These are phyloP conservation scores for Tulasnella sp. DNA, from an alignment of 768 basidiomycete species.

Conservation along the genomic window DNA sequence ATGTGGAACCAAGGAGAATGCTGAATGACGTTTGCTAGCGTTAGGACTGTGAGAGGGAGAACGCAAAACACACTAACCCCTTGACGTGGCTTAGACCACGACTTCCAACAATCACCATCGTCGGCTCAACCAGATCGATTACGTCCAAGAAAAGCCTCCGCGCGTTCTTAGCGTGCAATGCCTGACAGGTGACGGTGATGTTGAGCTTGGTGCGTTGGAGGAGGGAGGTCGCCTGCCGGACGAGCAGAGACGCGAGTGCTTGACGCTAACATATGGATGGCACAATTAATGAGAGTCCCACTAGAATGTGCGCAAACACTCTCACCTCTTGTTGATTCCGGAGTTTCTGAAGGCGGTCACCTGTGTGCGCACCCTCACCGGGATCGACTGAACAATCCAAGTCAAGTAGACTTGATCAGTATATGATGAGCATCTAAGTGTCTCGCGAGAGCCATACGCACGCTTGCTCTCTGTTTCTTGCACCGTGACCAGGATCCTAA, in stretches of 20 bases:
- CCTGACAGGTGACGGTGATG: slow-evolving; percentile 82
- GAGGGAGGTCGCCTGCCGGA: slow-evolving; percentile 78
- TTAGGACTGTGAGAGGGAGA: background rate
- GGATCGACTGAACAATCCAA: slow-evolving; percentile 45
- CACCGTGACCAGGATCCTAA: slow-evolving; percentile 72
- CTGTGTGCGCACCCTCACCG: slow-evolving; percentile 48
- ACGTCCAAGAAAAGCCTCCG: slow-evolving; percentile 49
- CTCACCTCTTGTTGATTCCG: slow-evolving; percentile 84
- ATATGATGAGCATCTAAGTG: background rate
- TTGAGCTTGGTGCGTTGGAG: slow-evolving; percentile 85
- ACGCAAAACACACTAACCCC: slow-evolving; percentile 42
- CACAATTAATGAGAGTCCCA: no score
- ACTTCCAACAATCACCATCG: slow-evolving; percentile 93
- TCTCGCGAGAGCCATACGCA: no score
- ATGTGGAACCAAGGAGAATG: slow-evolving; percentile 87
- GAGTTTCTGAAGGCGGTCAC: slow-evolving; percentile 68
- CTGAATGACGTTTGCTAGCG: slow-evolving; percentile 30
- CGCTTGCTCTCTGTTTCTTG: slow-evolving; percentile 88
- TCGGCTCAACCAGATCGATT: slow-evolving; percentile 76
- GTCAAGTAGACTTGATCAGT: background rate
- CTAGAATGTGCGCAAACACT: background rate
- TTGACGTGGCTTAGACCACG: slow-evolving; percentile 79
- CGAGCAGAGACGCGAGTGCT: slow-evolving; percentile 75
- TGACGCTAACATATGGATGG: slow-evolving; percentile 62
- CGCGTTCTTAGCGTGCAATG: slow-evolving; percentile 94